phyloP scores from a whole-genome alignment of 495 filamentous ascomycete genomes.

The Hamigera avellanea region DNA sequence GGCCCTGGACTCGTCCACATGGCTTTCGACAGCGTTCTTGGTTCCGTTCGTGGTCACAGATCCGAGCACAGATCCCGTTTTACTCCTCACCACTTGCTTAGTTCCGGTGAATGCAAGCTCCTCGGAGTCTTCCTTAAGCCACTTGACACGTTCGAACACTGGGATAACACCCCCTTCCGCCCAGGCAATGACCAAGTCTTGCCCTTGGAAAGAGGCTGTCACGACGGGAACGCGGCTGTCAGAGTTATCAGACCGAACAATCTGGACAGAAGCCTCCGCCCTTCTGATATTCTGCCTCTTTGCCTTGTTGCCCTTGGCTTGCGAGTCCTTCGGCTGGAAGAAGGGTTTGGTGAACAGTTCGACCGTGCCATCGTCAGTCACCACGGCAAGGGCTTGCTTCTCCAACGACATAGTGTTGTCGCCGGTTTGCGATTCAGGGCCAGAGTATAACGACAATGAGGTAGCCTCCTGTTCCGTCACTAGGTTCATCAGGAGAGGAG shows the following conservation, averaged over 20 bases:
- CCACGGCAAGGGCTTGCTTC: constrained; percentile 34
- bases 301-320: constrained; percentile 26
- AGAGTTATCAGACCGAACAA: constrained; percentile 36
- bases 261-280: constrained; percentile 36
- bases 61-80: constrained; percentile 29
- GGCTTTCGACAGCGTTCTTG: constrained; percentile 45
- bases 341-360: constrained; percentile 48
- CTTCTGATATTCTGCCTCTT: constrained; percentile 39
- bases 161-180: constrained; percentile 45
- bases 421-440: constrained; percentile 1
- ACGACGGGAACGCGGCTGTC: constrained; percentile 32
- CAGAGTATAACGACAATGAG: constrained; percentile 22
- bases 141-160: constrained; percentile 41
- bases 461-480: constrained; percentile 41
- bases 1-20: constrained; percentile 64
- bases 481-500: constrained; percentile 33
- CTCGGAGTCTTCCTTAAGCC: constrained; percentile 38
- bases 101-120: constrained; percentile 33
- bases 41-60: constrained; percentile 43
- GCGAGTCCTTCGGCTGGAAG: constrained; percentile 18
- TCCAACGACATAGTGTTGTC: constrained; percentile 10
- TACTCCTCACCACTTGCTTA: constrained; percentile 35
- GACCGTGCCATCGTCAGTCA: constrained; percentile 43
- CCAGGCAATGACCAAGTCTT: constrained; percentile 39
- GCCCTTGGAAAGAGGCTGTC: constrained; percentile 34